Conservation (phyloP, 768 basidiomycete species). For the Amanita rimosa region DNA sequence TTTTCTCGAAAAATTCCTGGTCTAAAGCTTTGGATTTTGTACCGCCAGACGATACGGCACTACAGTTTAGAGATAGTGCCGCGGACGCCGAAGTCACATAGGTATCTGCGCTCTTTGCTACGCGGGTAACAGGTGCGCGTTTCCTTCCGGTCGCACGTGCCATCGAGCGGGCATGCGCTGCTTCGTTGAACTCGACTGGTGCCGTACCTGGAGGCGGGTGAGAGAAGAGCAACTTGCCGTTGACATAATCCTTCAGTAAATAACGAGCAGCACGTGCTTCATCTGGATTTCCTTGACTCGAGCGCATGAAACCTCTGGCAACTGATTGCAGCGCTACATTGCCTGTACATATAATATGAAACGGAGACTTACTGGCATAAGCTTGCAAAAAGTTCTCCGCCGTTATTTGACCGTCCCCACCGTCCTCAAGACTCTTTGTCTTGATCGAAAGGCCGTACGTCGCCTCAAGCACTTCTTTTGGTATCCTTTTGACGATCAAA, state of each 20-base stretch:
- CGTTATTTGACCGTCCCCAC: slow-evolving; percentile 64
- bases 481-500: slow-evolving; percentile 69
- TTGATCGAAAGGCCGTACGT: slow-evolving; percentile 80
- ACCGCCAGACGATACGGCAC: slow-evolving; percentile 15
- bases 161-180: slow-evolving; percentile 45
- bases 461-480: slow-evolving; percentile 76
- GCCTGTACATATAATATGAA: not conserved
- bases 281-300: slow-evolving; percentile 95
- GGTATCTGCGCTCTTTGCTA: slow-evolving; percentile 75
- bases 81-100: slow-evolving; percentile 41
- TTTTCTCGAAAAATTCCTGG: slow-evolving; percentile 66
- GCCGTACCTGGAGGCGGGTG: slow-evolving; percentile 73
- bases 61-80: slow-evolving; percentile 17
- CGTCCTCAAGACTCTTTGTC: slow-evolving; percentile 58
- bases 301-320: slow-evolving; percentile 83
- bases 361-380: slow-evolving; percentile 73
- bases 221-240: slow-evolving; percentile 84
- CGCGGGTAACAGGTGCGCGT: slow-evolving; percentile 77
- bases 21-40: slow-evolving; percentile 65
- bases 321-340: slow-evolving; percentile 38
- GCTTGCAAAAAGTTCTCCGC: slow-evolving; percentile 77
- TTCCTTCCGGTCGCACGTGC: slow-evolving; percentile 66
- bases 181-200: slow-evolving; percentile 67
- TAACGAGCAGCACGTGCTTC: slow-evolving; percentile 89
- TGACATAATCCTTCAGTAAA: slow-evolving; percentile 95